Evolutionary conservation across 371 early-diverging fungal species (phyloP).

Genomic region (Smittium mucronatum): DNA sequence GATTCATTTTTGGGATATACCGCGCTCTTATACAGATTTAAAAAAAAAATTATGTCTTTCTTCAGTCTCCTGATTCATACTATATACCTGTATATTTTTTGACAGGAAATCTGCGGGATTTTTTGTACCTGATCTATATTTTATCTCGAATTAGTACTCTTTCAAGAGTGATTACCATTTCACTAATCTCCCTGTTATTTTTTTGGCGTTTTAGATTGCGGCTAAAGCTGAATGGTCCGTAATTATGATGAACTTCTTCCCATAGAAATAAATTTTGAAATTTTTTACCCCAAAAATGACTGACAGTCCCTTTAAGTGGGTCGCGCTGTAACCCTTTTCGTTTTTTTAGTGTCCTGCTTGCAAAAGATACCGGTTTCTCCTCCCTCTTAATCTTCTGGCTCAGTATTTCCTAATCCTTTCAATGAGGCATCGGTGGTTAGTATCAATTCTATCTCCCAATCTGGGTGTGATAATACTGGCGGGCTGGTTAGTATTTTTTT

Average conservation of each 20-base stretch:
- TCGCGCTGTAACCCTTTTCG: conserved; percentile 19
- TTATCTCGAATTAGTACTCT: conserved; percentile 2
- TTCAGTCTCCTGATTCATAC: too few relatives aligned
- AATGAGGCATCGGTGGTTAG: conserved; percentile 35
- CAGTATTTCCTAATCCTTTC: conserved; percentile 26
- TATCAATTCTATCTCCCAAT: conserved; percentile 17
- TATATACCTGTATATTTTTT: too few relatives aligned
- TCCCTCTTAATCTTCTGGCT: conserved; percentile 11
- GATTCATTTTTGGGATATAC: too few relatives aligned
- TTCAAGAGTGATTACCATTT: background rate
- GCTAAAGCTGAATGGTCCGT: conserved; percentile 10
- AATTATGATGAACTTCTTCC: conserved; percentile 13
- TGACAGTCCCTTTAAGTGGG: conserved; percentile 35
- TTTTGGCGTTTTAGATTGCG: background rate
- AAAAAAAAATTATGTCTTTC: too few relatives aligned
- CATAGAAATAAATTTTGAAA: conserved; percentile 28
- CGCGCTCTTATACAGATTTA: too few relatives aligned
- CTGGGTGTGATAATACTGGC: conserved; percentile 15
- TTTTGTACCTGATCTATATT: background rate
- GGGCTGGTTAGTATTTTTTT: conserved; percentile 7
- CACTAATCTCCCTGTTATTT: conserved; percentile 10
- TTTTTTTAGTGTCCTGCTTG: conserved; percentile 12
- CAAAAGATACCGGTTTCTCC: conserved; percentile 8
- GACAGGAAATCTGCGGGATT: conserved; percentile 9
- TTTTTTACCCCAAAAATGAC: conserved; percentile 20